Evolutionary conservation across 768 basidiomycete genomes (phyloP), one percentile per base, ranked within the genome.

Genomic region (Tubosaeta sp.): DNA sequence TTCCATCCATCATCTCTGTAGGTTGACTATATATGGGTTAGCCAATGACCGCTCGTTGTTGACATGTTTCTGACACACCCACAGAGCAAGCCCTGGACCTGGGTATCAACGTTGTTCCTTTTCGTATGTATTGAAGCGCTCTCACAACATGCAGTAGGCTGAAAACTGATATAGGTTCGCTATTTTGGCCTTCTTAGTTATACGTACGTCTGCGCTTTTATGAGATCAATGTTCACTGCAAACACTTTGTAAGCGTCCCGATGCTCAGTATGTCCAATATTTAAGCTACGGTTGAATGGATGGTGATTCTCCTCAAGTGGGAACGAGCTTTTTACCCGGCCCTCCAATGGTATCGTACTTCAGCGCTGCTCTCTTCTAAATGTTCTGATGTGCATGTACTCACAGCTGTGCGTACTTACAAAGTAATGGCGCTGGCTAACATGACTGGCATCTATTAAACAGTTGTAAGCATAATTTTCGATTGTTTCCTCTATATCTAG

Each of bases 251-350:
- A 24, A 56, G 52, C 31, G 7, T 10, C 27, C 21, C 18, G 21
- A 29, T 24, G 21, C 40, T 56, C 16, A 19, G 55, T 56, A 44
- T n/a, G 52, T 41, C 35, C 31, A 2, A 13, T 22, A 35, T 11
- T 34, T 1, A 11, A 42, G 18, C 13, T 3, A 1, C 6, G n/a
- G 10, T 30, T 32, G 13, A 48, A 29, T 3, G 6, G 9, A 44
- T 3, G 7, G 2, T 44, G 21, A 49, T 21, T 6, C 5, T 2
- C 7, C 18, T 12, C 6, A 13, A 57, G 53, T 31, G 4, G 56
- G 46, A 41, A 57, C 36, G 30, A 57, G 29, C 45, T 51, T 57
- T 24, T 3, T 57, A 25, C 49, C 56, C 45, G 53, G 27, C 9
- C 13, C 38, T 18, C 27, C 22, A 19, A 41, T 45, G 43, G 56